phyloP scores from a whole-genome alignment of 768 basidiomycete species.

The Lactarius evosmus region DNA sequence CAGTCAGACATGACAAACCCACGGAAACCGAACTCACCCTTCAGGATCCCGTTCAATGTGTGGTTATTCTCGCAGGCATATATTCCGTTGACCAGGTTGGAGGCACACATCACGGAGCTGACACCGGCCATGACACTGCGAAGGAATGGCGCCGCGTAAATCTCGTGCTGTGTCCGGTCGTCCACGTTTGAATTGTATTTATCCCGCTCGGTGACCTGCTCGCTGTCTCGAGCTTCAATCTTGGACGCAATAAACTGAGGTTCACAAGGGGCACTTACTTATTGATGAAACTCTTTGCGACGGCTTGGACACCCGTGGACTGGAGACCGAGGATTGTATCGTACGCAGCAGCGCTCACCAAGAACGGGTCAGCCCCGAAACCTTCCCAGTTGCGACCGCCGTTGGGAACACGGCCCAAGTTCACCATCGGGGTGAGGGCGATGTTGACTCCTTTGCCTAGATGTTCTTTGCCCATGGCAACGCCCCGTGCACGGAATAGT shows the following conservation, averaged over 20 bases:
- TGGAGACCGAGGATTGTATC: slow-evolving; percentile 89
- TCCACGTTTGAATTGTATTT: slow-evolving; percentile 64
- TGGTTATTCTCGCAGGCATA: slow-evolving; percentile 76
- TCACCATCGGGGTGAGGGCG: slow-evolving; percentile 80
- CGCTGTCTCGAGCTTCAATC: slow-evolving; percentile 38
- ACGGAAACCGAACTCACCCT: slow-evolving; percentile 73
- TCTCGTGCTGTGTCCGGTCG: slow-evolving; percentile 74
- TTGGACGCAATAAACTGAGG: background rate
- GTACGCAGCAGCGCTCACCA: slow-evolving; percentile 70
- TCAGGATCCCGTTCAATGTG: slow-evolving; percentile 66
- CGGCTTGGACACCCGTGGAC: slow-evolving; percentile 72
- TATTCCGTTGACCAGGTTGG: slow-evolving; percentile 66
- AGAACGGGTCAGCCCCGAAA: slow-evolving; percentile 88
- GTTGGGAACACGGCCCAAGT: slow-evolving; percentile 73
- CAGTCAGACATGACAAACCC: slow-evolving; percentile 71
- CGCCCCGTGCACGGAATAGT: slow-evolving; percentile 71
- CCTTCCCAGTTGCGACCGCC: slow-evolving; percentile 94
- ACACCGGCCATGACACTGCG: slow-evolving; percentile 72
- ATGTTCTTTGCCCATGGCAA: slow-evolving; percentile 80
- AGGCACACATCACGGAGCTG: slow-evolving; percentile 71
- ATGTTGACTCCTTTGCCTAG: slow-evolving; percentile 80
- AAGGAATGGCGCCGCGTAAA: slow-evolving; percentile 68
- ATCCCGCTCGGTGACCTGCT: slow-evolving; percentile 63
- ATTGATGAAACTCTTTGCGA: slow-evolving; percentile 78
- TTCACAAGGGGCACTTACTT: slow-evolving; percentile 45